Evolutionary conservation across 768 basidiomycete genomes (phyloP).

Genomic region (Tremella yokohamensis): DNA sequence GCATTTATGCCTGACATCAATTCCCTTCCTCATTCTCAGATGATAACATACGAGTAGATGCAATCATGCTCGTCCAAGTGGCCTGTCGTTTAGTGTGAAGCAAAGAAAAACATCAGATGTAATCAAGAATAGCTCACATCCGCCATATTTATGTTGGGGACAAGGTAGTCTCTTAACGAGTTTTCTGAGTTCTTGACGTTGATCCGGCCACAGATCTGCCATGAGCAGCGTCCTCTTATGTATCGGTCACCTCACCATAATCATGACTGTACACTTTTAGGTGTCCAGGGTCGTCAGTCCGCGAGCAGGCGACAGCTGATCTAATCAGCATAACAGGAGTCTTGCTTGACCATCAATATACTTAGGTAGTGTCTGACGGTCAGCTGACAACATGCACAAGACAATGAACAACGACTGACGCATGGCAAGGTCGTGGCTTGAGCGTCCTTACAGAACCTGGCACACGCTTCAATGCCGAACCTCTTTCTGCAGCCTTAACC

Average conservation of each 20-base stretch:
- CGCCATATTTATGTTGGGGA: background rate
- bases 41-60: background rate
- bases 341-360: background rate
- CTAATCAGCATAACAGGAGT: background rate
- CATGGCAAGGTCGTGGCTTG: too few species aligned
- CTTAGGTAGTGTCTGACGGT: background rate
- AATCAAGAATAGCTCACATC: background rate
- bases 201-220: background rate
- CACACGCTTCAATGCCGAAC: too few species aligned
- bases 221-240: background rate
- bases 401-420: too few species aligned
- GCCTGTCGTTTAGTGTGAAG: background rate
- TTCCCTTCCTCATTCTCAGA: background rate
- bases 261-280: background rate
- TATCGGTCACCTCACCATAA: background rate
- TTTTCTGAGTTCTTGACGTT: background rate
- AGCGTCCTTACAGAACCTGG: too few species aligned
- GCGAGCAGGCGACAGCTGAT: background rate
- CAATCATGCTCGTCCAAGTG: background rate
- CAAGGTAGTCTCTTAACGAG: background rate
- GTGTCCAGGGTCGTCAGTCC: too few species aligned
- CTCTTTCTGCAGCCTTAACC: too few species aligned
- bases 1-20: slow-evolving; percentile 2
- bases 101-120: background rate
- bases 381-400: background rate